Conservation (phyloP, 495 filamentous ascomycete species). For the Daldinia decipiens region DNA sequence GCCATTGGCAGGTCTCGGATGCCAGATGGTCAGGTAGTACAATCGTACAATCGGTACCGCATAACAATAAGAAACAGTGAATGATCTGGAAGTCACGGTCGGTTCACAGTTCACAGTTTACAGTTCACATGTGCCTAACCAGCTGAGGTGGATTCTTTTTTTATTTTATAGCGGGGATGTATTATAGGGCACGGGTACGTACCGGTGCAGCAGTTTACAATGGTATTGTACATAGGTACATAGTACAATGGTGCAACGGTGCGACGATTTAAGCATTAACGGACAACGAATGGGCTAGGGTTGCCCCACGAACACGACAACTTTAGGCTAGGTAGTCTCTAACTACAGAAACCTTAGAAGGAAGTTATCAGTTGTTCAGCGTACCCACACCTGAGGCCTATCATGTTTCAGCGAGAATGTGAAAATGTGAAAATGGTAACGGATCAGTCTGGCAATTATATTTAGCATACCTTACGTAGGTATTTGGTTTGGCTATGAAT, state of each 20-base stretch:
- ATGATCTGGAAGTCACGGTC: slow-evolving; percentile 24
- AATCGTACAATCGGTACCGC: slow-evolving; percentile 1
- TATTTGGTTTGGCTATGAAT: background rate
- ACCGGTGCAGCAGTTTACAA: background rate
- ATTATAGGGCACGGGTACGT: background rate
- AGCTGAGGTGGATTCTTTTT: background rate
- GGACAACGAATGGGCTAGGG: too few relatives aligned
- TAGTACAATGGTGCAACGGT: too few relatives aligned
- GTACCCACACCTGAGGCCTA: background rate
- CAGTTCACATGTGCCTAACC: slow-evolving; percentile 15
- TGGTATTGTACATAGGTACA: too few relatives aligned
- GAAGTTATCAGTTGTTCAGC: too few relatives aligned
- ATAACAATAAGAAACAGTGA: slow-evolving; percentile 1
- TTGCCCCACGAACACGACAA: too few relatives aligned
- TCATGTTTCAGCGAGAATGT: background rate
- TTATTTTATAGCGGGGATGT: background rate
- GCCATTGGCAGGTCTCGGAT: slow-evolving; percentile 18
- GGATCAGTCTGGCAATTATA: background rate
- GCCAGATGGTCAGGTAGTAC: slow-evolving; percentile 7
- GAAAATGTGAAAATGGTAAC: slow-evolving; percentile 1
- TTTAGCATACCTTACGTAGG: background rate
- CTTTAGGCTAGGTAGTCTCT: too few relatives aligned
- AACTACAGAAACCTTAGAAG: too few relatives aligned
- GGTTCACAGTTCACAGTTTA: slow-evolving; percentile 17
- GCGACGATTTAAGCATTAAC: too few relatives aligned